phyloP scores from a whole-genome alignment of 163 green algal genomes.

The Botryococcus braunii region DNA sequence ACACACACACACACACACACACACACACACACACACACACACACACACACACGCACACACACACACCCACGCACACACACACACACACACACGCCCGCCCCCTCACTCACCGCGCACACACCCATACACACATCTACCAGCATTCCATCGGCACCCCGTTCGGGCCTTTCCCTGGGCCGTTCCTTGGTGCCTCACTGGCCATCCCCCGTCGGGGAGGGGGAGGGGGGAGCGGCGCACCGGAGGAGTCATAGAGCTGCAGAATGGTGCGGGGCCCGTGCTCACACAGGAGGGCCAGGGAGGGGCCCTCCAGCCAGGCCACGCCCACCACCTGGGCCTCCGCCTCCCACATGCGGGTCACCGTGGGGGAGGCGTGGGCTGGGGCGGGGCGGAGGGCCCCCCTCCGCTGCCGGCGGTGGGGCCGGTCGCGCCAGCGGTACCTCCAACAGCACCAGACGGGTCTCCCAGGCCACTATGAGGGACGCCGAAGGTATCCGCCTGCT shows the following conservation, averaged over 20 bases:
- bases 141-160: too few relatives aligned
- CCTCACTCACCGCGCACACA: too few relatives aligned
- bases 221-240: too few relatives aligned
- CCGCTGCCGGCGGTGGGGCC: background rate
- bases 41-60: too few relatives aligned
- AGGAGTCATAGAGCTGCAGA: conserved; percentile 19
- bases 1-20: too few relatives aligned
- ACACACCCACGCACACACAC: too few relatives aligned
- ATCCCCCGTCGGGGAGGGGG: too few relatives aligned
- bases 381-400: background rate
- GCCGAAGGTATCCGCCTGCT: background rate
- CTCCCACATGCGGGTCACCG: conserved; percentile 17
- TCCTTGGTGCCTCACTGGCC: too few relatives aligned
- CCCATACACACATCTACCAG: too few relatives aligned
- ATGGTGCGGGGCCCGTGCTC: conserved; percentile 31
- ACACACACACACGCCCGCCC: too few relatives aligned
- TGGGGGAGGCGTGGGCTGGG: background rate
- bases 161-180: too few relatives aligned
- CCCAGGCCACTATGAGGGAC: conserved; percentile 13
- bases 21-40: too few relatives aligned
- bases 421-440: conserved; percentile 14
- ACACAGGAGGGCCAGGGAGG: conserved; percentile 42
- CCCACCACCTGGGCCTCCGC: conserved; percentile 19
- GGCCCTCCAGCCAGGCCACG: conserved; percentile 50
- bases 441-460: conserved; percentile 10